Percentiles rank a stretch among this genome's conserved stretches.
phyloP scores from a whole-genome alignment of 176 grass and related monocot genomes.

The Secale cereale region DNA sequence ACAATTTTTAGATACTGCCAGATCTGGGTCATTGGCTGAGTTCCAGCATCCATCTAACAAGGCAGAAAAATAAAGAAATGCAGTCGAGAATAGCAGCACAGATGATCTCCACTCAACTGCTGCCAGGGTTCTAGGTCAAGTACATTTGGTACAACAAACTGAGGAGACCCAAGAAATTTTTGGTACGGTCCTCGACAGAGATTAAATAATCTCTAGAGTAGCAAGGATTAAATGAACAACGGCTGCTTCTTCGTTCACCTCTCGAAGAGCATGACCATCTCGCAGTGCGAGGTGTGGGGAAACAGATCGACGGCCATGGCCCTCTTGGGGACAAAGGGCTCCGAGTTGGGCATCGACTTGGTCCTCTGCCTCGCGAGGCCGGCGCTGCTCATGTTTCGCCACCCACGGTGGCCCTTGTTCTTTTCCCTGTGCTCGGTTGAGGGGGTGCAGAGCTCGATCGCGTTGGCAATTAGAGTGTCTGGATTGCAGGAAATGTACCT shows the following conservation, averaged over 20 bases:
- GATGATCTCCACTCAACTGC: neutral
- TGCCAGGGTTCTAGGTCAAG: neutral
- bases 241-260: conserved; percentile 30
- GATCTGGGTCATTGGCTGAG: neutral
- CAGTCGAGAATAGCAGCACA: neutral
- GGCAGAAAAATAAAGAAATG: neutral
- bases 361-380: conserved; percentile 71
- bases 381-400: conserved; percentile 73
- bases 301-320: conserved; percentile 95
- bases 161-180: neutral
- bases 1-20: neutral
- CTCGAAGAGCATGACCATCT: conserved; percentile 97
- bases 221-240: neutral
- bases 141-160: conserved; percentile 1
- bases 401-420: conserved; percentile 71
- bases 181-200: neutral
- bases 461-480: conserved; percentile 80
- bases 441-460: conserved; percentile 94
- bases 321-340: conserved; percentile 74
- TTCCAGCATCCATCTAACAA: neutral
- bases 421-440: conserved; percentile 64
- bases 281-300: conserved; percentile 83
- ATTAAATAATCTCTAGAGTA: neutral
- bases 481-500: conserved; percentile 99
- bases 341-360: conserved; percentile 89